A percentile compares a stretch with the other conserved stretches of the same genome.
Conservation (phyloP, 345 rosid species). For the Citrus sp. region DNA sequence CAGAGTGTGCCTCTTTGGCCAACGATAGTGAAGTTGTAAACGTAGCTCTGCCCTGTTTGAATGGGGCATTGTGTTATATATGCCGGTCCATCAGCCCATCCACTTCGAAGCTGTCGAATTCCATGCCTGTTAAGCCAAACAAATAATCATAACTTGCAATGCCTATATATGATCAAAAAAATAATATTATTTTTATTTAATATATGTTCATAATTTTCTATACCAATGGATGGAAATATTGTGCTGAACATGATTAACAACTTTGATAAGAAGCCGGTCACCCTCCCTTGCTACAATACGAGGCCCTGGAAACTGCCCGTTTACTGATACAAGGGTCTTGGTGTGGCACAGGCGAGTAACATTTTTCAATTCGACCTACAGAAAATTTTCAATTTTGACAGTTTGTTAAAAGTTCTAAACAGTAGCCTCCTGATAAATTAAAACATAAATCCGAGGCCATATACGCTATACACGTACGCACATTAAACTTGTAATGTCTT, state of each 20-base stretch:
- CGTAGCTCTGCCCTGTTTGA: slow-evolving; percentile 49
- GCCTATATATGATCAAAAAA: neutral
- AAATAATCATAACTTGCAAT: neutral
- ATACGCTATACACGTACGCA: slow-evolving; percentile 21
- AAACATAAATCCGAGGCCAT: neutral
- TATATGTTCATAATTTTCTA: neutral
- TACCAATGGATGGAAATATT: slow-evolving; percentile 65
- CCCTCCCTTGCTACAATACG: slow-evolving; percentile 58
- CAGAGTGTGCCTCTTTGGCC: slow-evolving; percentile 68
- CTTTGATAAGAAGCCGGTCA: slow-evolving; percentile 50
- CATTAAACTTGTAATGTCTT: slow-evolving; percentile 77
- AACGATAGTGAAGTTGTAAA: slow-evolving; percentile 54
- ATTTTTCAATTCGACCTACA: slow-evolving; percentile 41
- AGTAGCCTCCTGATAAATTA: neutral
- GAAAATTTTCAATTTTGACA: neutral
- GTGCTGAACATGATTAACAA: slow-evolving; percentile 44
- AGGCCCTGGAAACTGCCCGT: slow-evolving; percentile 61
- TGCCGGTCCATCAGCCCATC: slow-evolving; percentile 74
- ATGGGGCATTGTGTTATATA: slow-evolving; percentile 67
- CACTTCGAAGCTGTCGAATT: slow-evolving; percentile 50
- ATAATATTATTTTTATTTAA: neutral
- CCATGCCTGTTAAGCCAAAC: slow-evolving; percentile 50
- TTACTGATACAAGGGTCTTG: slow-evolving; percentile 53
- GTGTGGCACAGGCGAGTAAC: slow-evolving; percentile 53
- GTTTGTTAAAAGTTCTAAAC: neutral